phyloP scores from a whole-genome alignment of 2,329 filamentous ascomycete species.

The Beauveria pseudobassiana region DNA sequence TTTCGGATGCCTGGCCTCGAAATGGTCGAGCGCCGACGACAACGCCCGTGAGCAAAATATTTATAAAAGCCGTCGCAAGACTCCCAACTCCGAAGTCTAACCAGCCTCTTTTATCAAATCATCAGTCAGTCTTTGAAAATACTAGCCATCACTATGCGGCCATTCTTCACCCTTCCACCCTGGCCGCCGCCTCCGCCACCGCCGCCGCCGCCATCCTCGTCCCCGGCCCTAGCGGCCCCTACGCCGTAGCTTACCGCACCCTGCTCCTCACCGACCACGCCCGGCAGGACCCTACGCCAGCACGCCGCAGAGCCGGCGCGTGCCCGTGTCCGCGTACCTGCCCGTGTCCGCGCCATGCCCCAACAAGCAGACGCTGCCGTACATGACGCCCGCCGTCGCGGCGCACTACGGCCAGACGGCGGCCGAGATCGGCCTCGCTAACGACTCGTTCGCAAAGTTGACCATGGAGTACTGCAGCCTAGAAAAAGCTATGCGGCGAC shows the following conservation, averaged over 20 bases:
- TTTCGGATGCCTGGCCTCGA: background rate
- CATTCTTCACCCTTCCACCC: conserved; percentile 14
- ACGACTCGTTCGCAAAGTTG: conserved; percentile 22
- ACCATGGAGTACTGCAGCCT: conserved; percentile 21
- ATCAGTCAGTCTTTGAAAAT: background rate
- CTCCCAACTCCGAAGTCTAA: background rate
- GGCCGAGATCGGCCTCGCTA: conserved; percentile 21
- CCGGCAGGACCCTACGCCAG: conserved; percentile 25
- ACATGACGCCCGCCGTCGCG: conserved; percentile 28
- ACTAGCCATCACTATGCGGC: conserved; percentile 14
- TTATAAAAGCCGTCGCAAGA: no score
- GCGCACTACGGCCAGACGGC: conserved; percentile 22
- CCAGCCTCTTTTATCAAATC: background rate
- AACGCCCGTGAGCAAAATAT: no score
- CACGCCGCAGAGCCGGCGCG: conserved; percentile 17
- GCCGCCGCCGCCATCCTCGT: conserved; percentile 20
- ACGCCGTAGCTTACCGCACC: conserved; percentile 20
- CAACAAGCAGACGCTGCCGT: conserved; percentile 15
- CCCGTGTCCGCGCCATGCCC: conserved; percentile 15
- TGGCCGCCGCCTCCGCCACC: conserved; percentile 11
- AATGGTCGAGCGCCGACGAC: no score
- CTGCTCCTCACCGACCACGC: conserved; percentile 22
- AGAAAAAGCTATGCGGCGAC: background rate
- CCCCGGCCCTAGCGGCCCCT: conserved; percentile 23
- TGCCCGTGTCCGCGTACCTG: conserved; percentile 14